Percentiles rank a stretch among this genome's conserved stretches.
Evolutionary conservation across 2,329 filamentous ascomycete genomes (phyloP).

Genomic region (Fusarium sp.): DNA sequence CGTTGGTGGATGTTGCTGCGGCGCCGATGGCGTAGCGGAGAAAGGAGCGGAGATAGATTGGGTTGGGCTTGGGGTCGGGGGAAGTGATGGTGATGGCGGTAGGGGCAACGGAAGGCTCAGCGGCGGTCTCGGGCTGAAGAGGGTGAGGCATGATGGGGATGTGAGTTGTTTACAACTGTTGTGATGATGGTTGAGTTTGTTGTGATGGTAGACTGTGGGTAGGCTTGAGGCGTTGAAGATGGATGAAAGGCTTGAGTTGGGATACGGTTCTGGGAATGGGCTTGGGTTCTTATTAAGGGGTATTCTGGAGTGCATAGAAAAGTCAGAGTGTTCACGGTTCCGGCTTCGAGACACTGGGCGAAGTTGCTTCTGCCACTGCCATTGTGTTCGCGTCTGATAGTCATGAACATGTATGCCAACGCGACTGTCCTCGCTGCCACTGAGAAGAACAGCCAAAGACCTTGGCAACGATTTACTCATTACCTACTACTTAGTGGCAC

Average conservation of each 20-base stretch:
- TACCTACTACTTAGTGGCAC: fast-evolving
- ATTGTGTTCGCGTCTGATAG: not conserved
- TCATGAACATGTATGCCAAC: not conserved
- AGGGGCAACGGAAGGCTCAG: not conserved
- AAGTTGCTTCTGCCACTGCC: not conserved
- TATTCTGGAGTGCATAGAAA: fast-evolving
- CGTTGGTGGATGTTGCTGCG: not conserved
- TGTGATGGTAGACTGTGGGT: not conserved
- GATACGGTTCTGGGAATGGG: fast-evolving
- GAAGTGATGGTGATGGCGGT: not conserved
- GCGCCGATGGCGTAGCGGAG: not conserved
- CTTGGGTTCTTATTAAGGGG: not conserved
- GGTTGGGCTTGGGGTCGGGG: not conserved
- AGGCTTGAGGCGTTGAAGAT: too few species aligned
- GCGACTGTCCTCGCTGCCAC: not conserved
- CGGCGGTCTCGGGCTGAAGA: not conserved
- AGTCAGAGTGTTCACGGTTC: not conserved
- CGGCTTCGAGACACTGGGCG: fast-evolving
- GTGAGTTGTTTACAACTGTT: fast-evolving
- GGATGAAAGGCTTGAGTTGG: not conserved
- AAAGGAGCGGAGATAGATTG: not conserved
- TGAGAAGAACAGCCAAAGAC: fast-evolving
- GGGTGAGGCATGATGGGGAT: not conserved
- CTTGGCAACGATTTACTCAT: fast-evolving
- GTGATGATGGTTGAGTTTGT: fast-evolving